A percentile compares a stretch with the other conserved stretches of the same genome.
Evolutionary conservation across 352 stramenopile species (phyloP).

Genomic region (Phytophthora europaea): DNA sequence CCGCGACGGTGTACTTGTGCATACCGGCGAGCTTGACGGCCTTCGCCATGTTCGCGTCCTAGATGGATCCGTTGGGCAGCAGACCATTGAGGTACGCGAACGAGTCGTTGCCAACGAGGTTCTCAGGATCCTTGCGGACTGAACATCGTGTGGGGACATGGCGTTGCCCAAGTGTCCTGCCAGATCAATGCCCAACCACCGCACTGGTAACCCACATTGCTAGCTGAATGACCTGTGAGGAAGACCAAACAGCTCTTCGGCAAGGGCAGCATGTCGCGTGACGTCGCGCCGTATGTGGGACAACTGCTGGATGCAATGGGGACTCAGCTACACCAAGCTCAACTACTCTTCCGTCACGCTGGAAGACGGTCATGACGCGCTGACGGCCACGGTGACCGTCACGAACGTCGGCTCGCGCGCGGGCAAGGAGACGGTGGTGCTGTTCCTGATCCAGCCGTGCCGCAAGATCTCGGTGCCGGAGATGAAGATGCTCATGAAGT

Average conservation of each 20-base stretch:
- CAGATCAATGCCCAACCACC: slow-evolving; percentile 83
- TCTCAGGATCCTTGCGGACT: slow-evolving; percentile 40
- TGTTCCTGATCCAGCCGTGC: slow-evolving; percentile 81
- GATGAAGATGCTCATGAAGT: slow-evolving; percentile 85
- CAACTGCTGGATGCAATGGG: slow-evolving; percentile 69
- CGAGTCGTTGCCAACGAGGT: slow-evolving; percentile 33
- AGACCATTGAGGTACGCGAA: slow-evolving; percentile 65
- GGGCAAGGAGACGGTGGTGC: slow-evolving; percentile 82
- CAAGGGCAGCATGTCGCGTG: slow-evolving; percentile 58
- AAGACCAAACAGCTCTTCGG: slow-evolving; percentile 49
- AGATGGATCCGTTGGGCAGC: slow-evolving; percentile 43
- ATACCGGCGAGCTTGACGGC: slow-evolving; percentile 52
- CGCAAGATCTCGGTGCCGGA: slow-evolving; percentile 73
- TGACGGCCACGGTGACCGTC: slow-evolving; percentile 67
- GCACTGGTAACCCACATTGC: slow-evolving; percentile 72
- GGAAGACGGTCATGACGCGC: slow-evolving; percentile 33
- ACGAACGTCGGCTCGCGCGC: slow-evolving; percentile 62
- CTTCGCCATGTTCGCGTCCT: slow-evolving; percentile 13
- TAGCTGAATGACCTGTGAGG: slow-evolving; percentile 62
- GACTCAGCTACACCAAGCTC: slow-evolving; percentile 83
- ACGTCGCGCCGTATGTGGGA: slow-evolving; percentile 52
- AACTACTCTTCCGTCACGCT: slow-evolving; percentile 59
- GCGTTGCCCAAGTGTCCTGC: slow-evolving; percentile 69
- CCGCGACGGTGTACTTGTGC: slow-evolving; percentile 71
- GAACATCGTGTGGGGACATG: slow-evolving; percentile 61